phyloP scores from a whole-genome alignment of 371 early-diverging fungal species.

The Mortierella sp. region DNA sequence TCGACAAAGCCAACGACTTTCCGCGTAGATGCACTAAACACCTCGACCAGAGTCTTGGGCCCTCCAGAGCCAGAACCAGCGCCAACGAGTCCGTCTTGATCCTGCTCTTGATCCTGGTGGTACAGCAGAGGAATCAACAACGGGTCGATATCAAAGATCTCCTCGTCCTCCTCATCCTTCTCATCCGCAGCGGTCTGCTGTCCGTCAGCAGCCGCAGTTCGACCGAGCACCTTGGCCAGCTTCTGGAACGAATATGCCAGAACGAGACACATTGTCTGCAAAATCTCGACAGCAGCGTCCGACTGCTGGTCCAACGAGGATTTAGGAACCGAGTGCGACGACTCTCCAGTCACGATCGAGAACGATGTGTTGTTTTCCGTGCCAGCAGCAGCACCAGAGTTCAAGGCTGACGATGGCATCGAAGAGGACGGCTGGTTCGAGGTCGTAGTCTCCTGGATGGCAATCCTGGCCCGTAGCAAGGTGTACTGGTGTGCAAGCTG shows the following conservation, averaged over 20 bases:
- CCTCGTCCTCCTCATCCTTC: constrained; percentile 10
- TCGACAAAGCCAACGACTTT: constrained; percentile 20
- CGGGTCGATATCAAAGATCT: constrained; percentile 53
- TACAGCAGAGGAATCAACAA: constrained; percentile 46
- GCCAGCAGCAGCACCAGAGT: not conserved
- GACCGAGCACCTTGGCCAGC: constrained; percentile 24
- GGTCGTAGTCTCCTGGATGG: constrained; percentile 2
- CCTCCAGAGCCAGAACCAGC: not conserved
- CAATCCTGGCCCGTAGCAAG: constrained; percentile 10
- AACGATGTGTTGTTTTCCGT: not conserved
- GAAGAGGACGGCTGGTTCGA: not conserved
- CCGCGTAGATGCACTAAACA: constrained; percentile 33
- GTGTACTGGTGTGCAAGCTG: constrained; percentile 48
- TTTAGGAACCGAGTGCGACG: not conserved
- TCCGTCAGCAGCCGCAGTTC: not conserved
- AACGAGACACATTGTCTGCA: constrained; percentile 45
- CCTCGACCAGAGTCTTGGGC: constrained; percentile 21
- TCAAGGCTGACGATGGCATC: not conserved
- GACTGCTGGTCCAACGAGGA: constrained; percentile 13
- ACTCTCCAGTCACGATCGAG: constrained; percentile 3
- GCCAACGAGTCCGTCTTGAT: not conserved
- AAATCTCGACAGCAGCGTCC: constrained; percentile 34
- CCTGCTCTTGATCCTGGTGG: constrained; percentile 17
- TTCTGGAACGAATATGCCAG: constrained; percentile 38
- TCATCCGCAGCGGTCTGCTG: not conserved